Evolutionary conservation across 1,284 basidiomycete genomes (phyloP).

Genomic region (Psilocybe mexicana): DNA sequence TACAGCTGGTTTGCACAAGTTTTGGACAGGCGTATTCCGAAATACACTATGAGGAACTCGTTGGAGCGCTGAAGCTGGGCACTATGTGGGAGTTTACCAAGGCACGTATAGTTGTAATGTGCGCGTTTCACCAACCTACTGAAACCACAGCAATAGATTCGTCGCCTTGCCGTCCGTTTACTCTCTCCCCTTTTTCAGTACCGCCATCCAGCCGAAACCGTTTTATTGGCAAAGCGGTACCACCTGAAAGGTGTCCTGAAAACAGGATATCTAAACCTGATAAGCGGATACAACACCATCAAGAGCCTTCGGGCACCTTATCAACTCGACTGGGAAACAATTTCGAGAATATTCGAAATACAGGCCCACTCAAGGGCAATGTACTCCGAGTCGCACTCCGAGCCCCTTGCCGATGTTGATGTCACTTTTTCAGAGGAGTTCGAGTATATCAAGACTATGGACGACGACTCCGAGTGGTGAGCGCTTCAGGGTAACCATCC

Average conservation of each 20-base stretch:
- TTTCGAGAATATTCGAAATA: neutral
- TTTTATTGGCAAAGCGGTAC: neutral
- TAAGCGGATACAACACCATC: neutral
- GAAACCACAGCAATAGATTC: neutral
- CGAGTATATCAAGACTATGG: neutral
- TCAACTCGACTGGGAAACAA: slow-evolving; percentile 2
- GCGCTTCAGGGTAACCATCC: neutral
- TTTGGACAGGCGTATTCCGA: neutral
- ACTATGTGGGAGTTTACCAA: slow-evolving; percentile 3
- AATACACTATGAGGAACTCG: neutral
- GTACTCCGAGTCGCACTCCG: too few relatives aligned
- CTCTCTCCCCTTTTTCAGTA: neutral
- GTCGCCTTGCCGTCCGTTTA: neutral
- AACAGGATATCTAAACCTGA: neutral
- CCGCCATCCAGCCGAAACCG: neutral
- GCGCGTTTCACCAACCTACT: too few relatives aligned
- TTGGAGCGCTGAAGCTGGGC: neutral
- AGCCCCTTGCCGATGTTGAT: neutral
- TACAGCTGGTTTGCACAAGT: neutral
- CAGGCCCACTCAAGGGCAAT: neutral
- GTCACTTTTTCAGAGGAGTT: neutral
- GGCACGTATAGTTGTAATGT: neutral
- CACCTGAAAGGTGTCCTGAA: neutral
- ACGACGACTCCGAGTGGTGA: neutral
- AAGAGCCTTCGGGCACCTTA: neutral